These are phyloP conservation scores for Ogataea paraovalis DNA, from an alignment of 805 yeast species.

Conservation along the genomic window DNA sequence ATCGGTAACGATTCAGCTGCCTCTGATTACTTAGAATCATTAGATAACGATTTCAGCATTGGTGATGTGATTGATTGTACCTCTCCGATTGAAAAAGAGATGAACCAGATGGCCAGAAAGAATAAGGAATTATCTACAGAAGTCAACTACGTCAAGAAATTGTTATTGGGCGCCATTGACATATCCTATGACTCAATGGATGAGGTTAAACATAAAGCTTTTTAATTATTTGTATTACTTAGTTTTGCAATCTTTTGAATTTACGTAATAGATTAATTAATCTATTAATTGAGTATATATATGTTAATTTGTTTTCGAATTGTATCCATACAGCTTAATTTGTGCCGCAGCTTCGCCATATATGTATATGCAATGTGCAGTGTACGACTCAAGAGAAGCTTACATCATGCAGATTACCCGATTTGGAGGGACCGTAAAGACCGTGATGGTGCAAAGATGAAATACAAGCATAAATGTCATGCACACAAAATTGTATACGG, in stretches of 20 bases:
- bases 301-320: too few relatives aligned
- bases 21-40: conserved; percentile 18
- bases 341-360: too few relatives aligned
- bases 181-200: conserved; percentile 24
- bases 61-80: conserved; percentile 28
- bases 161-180: conserved; percentile 24
- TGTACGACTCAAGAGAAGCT: too few relatives aligned
- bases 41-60: conserved; percentile 15
- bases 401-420: too few relatives aligned
- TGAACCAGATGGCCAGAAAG: conserved; percentile 19
- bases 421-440: neutral
- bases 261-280: neutral
- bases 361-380: too few relatives aligned
- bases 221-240: neutral
- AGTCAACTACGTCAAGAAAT: conserved; percentile 23
- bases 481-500: neutral
- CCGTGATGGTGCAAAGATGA: neutral
- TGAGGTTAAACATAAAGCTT: conserved; percentile 17
- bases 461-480: neutral
- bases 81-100: conserved; percentile 22
- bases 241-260: neutral
- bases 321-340: too few relatives aligned
- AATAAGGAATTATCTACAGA: conserved; percentile 22
- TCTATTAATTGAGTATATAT: neutral
- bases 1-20: conserved; percentile 22